These are phyloP conservation scores for Eleusine indica DNA, from an alignment of 176 grass and related monocot genomes.

Conservation along the genomic window DNA sequence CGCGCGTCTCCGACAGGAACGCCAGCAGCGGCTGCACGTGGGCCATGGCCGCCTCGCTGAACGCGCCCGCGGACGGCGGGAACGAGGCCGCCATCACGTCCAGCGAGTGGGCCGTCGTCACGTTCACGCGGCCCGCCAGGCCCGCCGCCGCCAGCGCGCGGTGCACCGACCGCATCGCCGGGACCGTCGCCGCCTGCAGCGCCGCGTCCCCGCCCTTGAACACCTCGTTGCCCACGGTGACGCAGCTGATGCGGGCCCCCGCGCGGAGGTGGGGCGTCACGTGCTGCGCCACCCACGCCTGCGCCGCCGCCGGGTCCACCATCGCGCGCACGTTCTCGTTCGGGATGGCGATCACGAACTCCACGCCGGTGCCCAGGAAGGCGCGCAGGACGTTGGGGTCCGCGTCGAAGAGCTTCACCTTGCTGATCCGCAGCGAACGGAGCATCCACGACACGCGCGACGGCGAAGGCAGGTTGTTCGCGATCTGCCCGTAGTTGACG, in stretches of 20 bases:
- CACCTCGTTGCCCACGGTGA: slow-evolving; percentile 80
- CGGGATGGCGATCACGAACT: slow-evolving; percentile 70
- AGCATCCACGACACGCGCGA: slow-evolving; percentile 56
- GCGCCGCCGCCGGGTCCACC: slow-evolving; percentile 38
- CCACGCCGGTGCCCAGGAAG: slow-evolving; percentile 60
- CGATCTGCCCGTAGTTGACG: slow-evolving; percentile 83
- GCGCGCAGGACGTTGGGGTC: slow-evolving; percentile 64
- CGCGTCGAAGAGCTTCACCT: slow-evolving; percentile 77
- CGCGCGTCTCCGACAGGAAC: slow-evolving; percentile 54
- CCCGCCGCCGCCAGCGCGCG: slow-evolving; percentile 44
- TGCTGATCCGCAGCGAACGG: slow-evolving; percentile 61
- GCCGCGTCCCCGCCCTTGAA: slow-evolving; percentile 55
- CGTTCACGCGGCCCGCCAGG: slow-evolving; percentile 51
- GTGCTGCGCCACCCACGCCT: slow-evolving; percentile 59
- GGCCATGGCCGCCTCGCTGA: slow-evolving; percentile 25
- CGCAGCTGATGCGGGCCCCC: slow-evolving; percentile 62
- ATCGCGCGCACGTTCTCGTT: slow-evolving; percentile 63
- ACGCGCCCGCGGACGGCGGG: slow-evolving; percentile 67
- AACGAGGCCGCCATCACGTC: slow-evolving; percentile 67
- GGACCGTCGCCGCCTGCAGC: slow-evolving; percentile 53
- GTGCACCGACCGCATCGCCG: slow-evolving; percentile 68
- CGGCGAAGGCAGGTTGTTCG: slow-evolving; percentile 64
- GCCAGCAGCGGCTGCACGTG: slow-evolving; percentile 59
- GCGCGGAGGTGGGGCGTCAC: slow-evolving; percentile 54
- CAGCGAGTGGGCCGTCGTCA: slow-evolving; percentile 70